Conservation (phyloP, 768 basidiomycete species). For the Suillus alpinus region DNA sequence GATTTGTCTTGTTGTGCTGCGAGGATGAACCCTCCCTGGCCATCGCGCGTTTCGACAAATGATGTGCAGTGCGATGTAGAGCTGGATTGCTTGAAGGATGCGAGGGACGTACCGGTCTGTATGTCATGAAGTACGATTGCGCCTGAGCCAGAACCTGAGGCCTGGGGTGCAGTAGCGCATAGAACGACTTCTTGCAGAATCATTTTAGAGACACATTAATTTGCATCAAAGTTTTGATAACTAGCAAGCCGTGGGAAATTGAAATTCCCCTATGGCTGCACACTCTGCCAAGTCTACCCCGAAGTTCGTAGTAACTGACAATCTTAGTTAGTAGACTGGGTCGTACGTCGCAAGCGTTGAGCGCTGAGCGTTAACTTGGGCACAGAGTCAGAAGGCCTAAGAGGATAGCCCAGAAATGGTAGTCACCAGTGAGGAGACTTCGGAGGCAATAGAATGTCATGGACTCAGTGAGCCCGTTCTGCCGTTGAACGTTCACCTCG, state of each 20-base stretch:
- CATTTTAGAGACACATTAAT: conserved; percentile 35
- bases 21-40: conserved; percentile 80
- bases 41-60: conserved; percentile 61
- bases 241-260: neutral
- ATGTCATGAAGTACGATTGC: conserved; percentile 79
- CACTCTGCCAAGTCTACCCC: too few relatives aligned
- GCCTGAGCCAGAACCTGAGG: conserved; percentile 44
- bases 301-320: too few relatives aligned
- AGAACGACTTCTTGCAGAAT: conserved; percentile 67
- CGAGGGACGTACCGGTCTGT: conserved; percentile 66
- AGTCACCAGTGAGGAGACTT: neutral
- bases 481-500: neutral
- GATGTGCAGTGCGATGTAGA: conserved; percentile 64
- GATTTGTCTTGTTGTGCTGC: conserved; percentile 88
- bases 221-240: neutral
- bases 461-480: neutral
- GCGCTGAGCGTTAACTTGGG: too few relatives aligned
- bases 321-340: too few relatives aligned
- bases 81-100: conserved; percentile 88
- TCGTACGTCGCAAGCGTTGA: too few relatives aligned
- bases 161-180: conserved; percentile 53
- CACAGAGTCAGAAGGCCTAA: too few relatives aligned
- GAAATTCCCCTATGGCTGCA: neutral
- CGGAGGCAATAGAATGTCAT: conserved; percentile 3
- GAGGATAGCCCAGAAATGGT: too few relatives aligned